These are phyloP conservation scores for Globisporangium viniferum DNA, from an alignment of 352 stramenopile genomes.

Conservation along the genomic window DNA sequence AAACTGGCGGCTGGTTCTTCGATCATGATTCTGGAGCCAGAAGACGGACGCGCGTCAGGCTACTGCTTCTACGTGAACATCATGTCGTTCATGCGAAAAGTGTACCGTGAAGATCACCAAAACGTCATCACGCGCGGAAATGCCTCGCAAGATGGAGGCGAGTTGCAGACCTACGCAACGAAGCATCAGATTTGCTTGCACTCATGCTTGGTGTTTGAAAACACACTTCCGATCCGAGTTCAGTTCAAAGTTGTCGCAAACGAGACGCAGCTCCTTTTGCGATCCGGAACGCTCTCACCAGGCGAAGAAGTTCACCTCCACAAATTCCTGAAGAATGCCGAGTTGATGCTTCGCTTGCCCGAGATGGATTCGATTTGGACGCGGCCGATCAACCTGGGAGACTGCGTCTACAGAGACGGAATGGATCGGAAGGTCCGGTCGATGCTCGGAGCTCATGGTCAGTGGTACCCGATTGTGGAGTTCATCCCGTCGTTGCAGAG, in stretches of 20 bases:
- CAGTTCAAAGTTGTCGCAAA: constrained; percentile 71
- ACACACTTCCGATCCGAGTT: constrained; percentile 82
- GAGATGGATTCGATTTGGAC: constrained; percentile 89
- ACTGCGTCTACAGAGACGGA: constrained; percentile 80
- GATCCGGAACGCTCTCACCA: constrained; percentile 69
- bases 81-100: constrained; percentile 77
- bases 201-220: constrained; percentile 84
- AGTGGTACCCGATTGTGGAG: constrained; percentile 67
- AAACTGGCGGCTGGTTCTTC: constrained; percentile 54
- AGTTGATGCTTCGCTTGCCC: constrained; percentile 66
- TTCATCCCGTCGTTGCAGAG: constrained; percentile 61
- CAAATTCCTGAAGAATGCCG: constrained; percentile 77
- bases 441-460: constrained; percentile 49
- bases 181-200: constrained; percentile 88
- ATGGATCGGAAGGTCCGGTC: constrained; percentile 68
- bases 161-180: constrained; percentile 76
- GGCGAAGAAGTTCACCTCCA: constrained; percentile 82
- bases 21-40: constrained; percentile 69
- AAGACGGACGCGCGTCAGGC: constrained; percentile 47
- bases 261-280: constrained; percentile 31
- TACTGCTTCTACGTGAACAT: constrained; percentile 88
- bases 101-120: constrained; percentile 86
- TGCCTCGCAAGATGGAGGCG: constrained; percentile 32
- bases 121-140: constrained; percentile 65
- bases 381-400: constrained; percentile 55